phyloP scores from a whole-genome alignment of 106 monocot species.

The Chionographis japonica region DNA sequence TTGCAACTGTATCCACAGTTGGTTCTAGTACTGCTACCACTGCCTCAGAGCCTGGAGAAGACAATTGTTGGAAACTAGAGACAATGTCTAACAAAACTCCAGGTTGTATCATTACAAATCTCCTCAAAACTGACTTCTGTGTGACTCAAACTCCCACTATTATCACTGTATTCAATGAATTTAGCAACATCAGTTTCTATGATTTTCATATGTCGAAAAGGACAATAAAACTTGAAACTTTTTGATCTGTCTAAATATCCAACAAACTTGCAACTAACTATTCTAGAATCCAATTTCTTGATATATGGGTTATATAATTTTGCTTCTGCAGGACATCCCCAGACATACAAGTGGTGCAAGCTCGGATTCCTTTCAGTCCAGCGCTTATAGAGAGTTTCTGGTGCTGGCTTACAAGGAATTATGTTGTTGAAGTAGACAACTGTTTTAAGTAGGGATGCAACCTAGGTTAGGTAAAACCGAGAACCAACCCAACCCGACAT shows the following conservation, averaged over 20 bases:
- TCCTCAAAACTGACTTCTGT: neutral
- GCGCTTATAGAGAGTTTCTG: neutral
- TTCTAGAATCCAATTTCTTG: neutral
- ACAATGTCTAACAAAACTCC: too few relatives aligned
- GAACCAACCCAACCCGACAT: too few relatives aligned
- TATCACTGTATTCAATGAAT: neutral
- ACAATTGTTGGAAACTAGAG: too few relatives aligned
- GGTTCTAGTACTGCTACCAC: too few relatives aligned
- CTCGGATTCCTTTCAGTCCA: neutral
- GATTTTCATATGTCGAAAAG: too few relatives aligned
- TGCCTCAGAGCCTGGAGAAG: too few relatives aligned
- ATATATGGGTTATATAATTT: conserved; percentile 2
- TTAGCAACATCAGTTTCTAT: neutral
- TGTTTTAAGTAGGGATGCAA: neutral
- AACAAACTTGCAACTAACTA: too few relatives aligned
- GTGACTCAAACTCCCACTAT: neutral
- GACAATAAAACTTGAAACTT: too few relatives aligned
- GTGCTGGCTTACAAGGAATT: neutral
- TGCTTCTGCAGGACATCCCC: neutral
- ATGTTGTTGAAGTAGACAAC: neutral
- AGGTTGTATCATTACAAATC: too few relatives aligned
- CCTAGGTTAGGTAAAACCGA: too few relatives aligned
- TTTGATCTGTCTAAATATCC: too few relatives aligned
- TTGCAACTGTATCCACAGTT: too few relatives aligned
- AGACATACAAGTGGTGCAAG: neutral